Base-by-base conservation (phyloP, 352 stramenopile species). In the Phytopythium boreale region DNA sequence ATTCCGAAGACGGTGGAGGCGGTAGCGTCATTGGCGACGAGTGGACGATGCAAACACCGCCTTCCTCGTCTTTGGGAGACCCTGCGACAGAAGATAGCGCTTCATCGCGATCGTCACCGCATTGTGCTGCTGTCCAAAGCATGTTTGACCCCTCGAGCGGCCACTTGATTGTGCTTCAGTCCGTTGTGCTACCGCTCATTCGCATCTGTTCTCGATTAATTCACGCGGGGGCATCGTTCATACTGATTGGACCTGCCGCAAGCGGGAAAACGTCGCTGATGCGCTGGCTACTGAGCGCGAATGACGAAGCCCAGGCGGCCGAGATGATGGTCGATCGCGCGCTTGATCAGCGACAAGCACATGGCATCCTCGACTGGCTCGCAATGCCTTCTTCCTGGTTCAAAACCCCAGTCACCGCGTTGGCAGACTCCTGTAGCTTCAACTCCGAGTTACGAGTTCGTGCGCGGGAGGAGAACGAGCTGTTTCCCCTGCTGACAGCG, bases 181-280 rank as follows among this genome's bases (percentile, higher is more conserved):
- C 69, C 3, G 67, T 67, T 10, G 58, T 65, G 0, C 39, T 55
- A 4, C 61, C 67, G 1, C 34, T 87, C 2, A 27, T 85, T 41
- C 79, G 68, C 9, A 59, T 90, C 14, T 74, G 76, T 34, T 63
- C 68, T 4, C 46, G 78, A 22, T 41, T 88, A 0, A 24, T 88
- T 24, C 76, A 76, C 9, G 75, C 63, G 0, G 71, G 62, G 6
- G 59, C 58, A 12, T 88, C 82, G 0, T 88, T 90, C 47, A 26
- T 88, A 44, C 29, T 90, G 17, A 56, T 75, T 19, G 79, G 79
- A 1, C 56, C 77, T 0, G 69, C 70, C 67, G 82, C 76, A 1
- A 69, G 65, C 20, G 82, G 82, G 0, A 90, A 90, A 41, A 81
- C 74, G 1, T 81, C 82, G 2, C 29, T 89, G 19, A 37, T 90